phyloP scores from a whole-genome alignment of 202 grass and related monocot genomes.

The Eragrostis tef region DNA sequence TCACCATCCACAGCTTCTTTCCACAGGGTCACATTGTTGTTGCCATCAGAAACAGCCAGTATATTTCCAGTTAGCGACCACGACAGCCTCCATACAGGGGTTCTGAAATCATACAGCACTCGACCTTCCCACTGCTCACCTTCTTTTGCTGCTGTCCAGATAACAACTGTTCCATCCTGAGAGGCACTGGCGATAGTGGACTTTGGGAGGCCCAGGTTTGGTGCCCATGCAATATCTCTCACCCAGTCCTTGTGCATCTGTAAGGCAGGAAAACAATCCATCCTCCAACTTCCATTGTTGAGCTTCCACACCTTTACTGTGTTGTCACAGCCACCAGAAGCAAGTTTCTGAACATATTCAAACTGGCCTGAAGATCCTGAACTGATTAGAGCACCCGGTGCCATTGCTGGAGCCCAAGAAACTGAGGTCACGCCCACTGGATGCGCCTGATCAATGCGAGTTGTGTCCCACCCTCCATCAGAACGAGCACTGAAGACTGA shows the following conservation, averaged over 20 bases:
- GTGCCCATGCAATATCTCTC: conserved; percentile 72
- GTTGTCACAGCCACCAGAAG: conserved; percentile 80
- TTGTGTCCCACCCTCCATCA: conserved; percentile 79
- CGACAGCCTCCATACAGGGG: conserved; percentile 64
- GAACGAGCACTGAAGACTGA: conserved; percentile 70
- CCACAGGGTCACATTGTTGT: conserved; percentile 63
- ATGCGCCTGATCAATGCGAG: conserved; percentile 76
- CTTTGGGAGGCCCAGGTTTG: conserved; percentile 69
- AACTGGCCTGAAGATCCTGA: conserved; percentile 57
- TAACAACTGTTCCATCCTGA: conserved; percentile 68
- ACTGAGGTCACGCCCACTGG: conserved; percentile 78
- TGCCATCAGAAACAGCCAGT: conserved; percentile 54
- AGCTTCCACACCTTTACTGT: conserved; percentile 88
- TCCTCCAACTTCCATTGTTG: conserved; percentile 75
- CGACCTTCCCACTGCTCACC: conserved; percentile 62
- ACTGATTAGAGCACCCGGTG: conserved; percentile 60
- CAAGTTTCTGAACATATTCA: conserved; percentile 77
- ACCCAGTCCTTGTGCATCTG: conserved; percentile 83
- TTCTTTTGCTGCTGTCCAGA: conserved; percentile 57
- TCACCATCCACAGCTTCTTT: conserved; percentile 62
- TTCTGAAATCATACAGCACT: conserved; percentile 57
- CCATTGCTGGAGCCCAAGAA: conserved; percentile 71
- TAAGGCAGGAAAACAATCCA: conserved; percentile 80
- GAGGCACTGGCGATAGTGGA: conserved; percentile 68
- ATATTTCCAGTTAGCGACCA: conserved; percentile 64